Percentiles rank a stretch among this genome's conserved stretches.
Evolutionary conservation across 129 eudicot genomes (phyloP).

Genomic region (Chrysanthemum lavandulifolium): DNA sequence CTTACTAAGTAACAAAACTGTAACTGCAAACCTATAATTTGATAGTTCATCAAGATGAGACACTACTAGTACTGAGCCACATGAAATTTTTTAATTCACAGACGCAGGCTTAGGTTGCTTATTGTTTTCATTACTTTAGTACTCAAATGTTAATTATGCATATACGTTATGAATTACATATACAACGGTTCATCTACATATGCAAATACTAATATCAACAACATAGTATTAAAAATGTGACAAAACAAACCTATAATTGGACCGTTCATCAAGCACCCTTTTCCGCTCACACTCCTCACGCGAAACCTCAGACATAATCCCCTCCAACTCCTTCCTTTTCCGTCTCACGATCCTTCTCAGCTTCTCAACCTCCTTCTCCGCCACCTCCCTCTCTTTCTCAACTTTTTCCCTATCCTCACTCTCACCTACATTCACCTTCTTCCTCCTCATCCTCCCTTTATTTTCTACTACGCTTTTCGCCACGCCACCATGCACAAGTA

Average conservation of each 20-base stretch:
- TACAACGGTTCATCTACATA: background rate
- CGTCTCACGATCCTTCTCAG: constrained; percentile 73
- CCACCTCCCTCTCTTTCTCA: constrained; percentile 63
- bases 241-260: constrained; percentile 60
- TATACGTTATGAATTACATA: no score
- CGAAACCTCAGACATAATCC: constrained; percentile 78
- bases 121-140: no score
- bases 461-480: constrained; percentile 17
- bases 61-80: no score
- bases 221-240: background rate
- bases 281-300: constrained; percentile 89
- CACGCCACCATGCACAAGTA: constrained; percentile 63
- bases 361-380: constrained; percentile 90
- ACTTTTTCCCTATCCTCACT: constrained; percentile 60
- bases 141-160: no score
- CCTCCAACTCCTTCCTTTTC: constrained; percentile 81
- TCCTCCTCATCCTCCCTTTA: constrained; percentile 50
- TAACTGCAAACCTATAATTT: no score
- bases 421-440: constrained; percentile 25
- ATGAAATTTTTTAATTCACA: no score
- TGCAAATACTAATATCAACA: background rate
- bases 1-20: no score
- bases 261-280: constrained; percentile 85
- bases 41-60: background rate
- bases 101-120: no score